Evolutionary conservation across 208 protist species (phyloP).

Genomic region (Wallacemonas collosoma): DNA sequence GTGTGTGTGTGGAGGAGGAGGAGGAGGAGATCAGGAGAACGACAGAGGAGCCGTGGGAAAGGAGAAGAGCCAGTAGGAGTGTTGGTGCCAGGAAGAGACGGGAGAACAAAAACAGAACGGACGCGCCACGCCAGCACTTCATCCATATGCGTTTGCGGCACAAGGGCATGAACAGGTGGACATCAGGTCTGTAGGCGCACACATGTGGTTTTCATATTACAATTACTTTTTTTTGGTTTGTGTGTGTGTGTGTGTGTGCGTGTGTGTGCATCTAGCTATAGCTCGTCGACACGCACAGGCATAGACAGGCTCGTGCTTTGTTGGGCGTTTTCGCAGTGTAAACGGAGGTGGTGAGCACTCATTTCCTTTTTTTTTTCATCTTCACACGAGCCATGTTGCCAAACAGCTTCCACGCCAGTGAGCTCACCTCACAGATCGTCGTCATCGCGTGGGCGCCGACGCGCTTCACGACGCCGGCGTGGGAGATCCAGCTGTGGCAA

Average conservation of each 20-base stretch:
- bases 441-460: slow-evolving; percentile 65
- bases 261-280: too few relatives aligned
- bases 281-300: too few relatives aligned
- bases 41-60: slow-evolving; percentile 5
- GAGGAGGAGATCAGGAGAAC: not conserved
- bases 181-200: too few relatives aligned
- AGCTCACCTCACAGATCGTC: slow-evolving; percentile 24
- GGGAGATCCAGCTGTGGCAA: slow-evolving; percentile 49
- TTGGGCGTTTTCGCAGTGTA: too few relatives aligned
- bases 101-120: slow-evolving; percentile 6
- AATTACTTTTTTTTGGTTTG: not conserved
- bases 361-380: too few relatives aligned
- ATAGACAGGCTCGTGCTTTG: too few relatives aligned
- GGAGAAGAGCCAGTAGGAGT: not conserved
- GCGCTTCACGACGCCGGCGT: slow-evolving; percentile 48
- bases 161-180: too few relatives aligned
- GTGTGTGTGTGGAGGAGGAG: slow-evolving; percentile 12
- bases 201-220: not conserved
- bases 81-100: not conserved
- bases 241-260: not conserved
- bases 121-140: too few relatives aligned
- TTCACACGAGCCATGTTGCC: too few relatives aligned
- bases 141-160: too few relatives aligned
- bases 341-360: too few relatives aligned
- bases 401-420: not conserved